Evolutionary conservation across 208 protist species (phyloP).

Genomic region (Acanthamoeba culbertsoni): DNA sequence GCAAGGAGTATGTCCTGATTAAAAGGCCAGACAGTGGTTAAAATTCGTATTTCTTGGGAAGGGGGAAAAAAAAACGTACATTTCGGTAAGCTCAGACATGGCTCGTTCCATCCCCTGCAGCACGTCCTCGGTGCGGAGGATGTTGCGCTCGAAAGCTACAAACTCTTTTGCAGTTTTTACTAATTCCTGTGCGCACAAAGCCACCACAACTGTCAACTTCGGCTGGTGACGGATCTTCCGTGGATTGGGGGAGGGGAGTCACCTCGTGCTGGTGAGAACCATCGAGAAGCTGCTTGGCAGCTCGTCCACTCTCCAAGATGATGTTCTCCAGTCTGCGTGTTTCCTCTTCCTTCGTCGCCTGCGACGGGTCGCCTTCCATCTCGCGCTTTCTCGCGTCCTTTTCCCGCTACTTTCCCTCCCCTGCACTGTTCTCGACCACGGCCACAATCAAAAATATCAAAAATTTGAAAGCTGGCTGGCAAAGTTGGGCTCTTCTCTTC

Average conservation of each 20-base stretch:
- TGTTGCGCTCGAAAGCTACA: neutral
- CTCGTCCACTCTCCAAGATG: neutral
- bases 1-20: neutral
- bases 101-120: neutral
- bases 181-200: neutral
- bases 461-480: neutral
- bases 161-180: slow-evolving; percentile 1
- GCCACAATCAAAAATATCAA: no score
- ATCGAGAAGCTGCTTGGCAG: slow-evolving; percentile 11
- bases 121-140: neutral
- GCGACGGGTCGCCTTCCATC: neutral
- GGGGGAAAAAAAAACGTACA: neutral
- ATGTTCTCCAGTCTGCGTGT: slow-evolving; percentile 19
- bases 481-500: neutral
- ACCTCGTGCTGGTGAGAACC: slow-evolving; percentile 17
- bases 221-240: neutral
- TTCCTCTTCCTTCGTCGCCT: neutral
- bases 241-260: neutral
- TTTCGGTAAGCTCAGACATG: slow-evolving; percentile 8
- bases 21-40: neutral
- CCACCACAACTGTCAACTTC: neutral
- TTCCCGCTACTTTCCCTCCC: neutral
- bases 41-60: neutral
- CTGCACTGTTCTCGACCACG: no score
- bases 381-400: neutral